These are phyloP conservation scores for Lepidium campestre DNA, from an alignment of 441 rosid genomes.

Conservation along the genomic window DNA sequence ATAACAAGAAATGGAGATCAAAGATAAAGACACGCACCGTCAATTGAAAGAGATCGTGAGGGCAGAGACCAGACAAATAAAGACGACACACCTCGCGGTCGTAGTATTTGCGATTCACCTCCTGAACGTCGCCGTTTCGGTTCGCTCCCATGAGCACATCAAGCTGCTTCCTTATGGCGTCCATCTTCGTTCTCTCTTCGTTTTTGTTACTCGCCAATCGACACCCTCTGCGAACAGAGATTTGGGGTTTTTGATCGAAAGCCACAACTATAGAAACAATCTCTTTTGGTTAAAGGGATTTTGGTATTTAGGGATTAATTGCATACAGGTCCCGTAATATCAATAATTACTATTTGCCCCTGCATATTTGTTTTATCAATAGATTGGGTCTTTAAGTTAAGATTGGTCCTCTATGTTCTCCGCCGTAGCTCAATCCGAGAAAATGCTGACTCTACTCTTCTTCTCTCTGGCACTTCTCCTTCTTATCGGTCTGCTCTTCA, in stretches of 20 bases:
- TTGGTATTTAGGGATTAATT: not conserved
- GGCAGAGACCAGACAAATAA: conserved; percentile 86
- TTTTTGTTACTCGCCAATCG: not conserved
- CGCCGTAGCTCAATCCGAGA: not conserved
- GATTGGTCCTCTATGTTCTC: not conserved
- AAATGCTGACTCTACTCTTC: conserved; percentile 39
- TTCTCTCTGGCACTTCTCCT: conserved; percentile 27
- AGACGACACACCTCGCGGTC: conserved; percentile 97
- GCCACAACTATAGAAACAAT: not conserved
- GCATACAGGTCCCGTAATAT: not conserved
- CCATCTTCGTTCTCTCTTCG: conserved; percentile 38
- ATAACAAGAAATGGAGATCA: not conserved
- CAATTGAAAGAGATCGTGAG: conserved; percentile 93
- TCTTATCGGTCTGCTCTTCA: conserved; percentile 33
- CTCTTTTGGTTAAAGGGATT: not conserved
- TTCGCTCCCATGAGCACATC: conserved; percentile 98
- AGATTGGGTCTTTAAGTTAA: not conserved
- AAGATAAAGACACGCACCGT: conserved; percentile 37
- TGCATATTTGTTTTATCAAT: not conserved
- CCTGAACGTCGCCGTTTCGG: conserved; percentile 86
- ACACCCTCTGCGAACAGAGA: not conserved
- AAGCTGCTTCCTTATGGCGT: conserved; percentile 91
- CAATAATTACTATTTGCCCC: not conserved
- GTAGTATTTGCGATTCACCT: conserved; percentile 86
- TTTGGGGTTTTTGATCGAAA: not conserved